These are phyloP conservation scores for Agaricus subrufescens DNA, from an alignment of 768 basidiomycete genomes.

Conservation along the genomic window DNA sequence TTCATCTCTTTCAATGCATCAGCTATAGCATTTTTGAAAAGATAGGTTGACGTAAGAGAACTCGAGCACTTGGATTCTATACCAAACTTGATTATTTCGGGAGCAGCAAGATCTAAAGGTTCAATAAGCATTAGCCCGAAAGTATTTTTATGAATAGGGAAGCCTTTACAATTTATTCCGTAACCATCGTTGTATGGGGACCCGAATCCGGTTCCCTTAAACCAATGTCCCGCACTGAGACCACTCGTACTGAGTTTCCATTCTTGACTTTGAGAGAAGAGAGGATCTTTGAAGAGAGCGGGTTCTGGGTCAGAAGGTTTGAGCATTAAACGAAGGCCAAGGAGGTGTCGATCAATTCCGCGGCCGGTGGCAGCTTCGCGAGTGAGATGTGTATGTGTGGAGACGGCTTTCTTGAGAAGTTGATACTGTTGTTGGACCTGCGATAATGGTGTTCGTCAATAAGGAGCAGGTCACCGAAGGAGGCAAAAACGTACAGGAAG, in stretches of 20 bases:
- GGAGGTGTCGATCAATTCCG: conserved; percentile 89
- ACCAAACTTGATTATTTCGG: conserved; percentile 82
- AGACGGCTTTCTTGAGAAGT: conserved; percentile 63
- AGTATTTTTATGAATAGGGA: background rate
- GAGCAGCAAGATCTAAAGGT: conserved; percentile 70
- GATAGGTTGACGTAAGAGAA: conserved; percentile 61
- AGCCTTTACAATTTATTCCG: conserved; percentile 82
- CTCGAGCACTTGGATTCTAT: conserved; percentile 85
- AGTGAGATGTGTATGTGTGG: conserved; percentile 66
- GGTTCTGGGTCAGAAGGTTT: conserved; percentile 50
- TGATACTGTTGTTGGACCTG: conserved; percentile 27
- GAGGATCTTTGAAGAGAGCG: conserved; percentile 68
- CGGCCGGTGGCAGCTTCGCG: conserved; percentile 75
- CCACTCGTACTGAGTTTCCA: conserved; percentile 93
- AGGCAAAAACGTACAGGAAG: conserved; percentile 34
- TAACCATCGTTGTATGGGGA: conserved; percentile 81
- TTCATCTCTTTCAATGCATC: conserved; percentile 70
- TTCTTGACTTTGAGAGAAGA: conserved; percentile 68
- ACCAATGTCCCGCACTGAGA: conserved; percentile 78
- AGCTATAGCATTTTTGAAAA: conserved; percentile 58
- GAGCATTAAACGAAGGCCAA: conserved; percentile 72
- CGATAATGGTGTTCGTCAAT: conserved; percentile 21
- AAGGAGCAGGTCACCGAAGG: background rate
- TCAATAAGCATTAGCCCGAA: background rate
- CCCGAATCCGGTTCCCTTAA: conserved; percentile 92